A percentile compares a stretch with the other conserved stretches of the same genome.
Conservation (phyloP, 129 eudicot genomes). For the Tagetes erecta region DNA sequence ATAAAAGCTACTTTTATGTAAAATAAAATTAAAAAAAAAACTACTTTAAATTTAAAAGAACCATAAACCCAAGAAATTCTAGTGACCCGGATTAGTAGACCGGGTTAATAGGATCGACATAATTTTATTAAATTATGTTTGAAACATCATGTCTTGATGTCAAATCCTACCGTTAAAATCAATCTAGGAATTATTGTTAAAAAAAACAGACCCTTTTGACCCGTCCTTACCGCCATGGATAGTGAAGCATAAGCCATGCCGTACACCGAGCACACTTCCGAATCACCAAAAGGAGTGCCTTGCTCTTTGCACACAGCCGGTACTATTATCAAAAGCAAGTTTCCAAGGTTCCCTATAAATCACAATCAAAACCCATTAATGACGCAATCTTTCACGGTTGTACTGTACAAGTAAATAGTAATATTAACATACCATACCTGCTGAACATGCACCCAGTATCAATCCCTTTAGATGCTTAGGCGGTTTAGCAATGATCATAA, state of each 20-base stretch:
- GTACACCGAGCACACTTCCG: conserved; percentile 53
- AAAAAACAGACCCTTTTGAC: too few species aligned
- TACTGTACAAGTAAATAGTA: not conserved
- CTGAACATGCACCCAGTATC: conserved; percentile 71
- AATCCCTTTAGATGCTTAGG: conserved; percentile 76
- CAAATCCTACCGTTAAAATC: too few species aligned
- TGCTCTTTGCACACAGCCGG: conserved; percentile 92
- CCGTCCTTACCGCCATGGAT: conserved; percentile 58
- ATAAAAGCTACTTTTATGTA: too few species aligned
- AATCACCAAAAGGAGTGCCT: conserved; percentile 77
- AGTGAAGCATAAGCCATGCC: conserved; percentile 86
- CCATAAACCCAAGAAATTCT: too few species aligned
- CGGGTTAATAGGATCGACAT: too few species aligned
- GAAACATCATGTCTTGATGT: too few species aligned
- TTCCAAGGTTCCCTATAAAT: conserved; percentile 74
- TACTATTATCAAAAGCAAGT: conserved; percentile 68
- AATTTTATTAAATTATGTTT: too few species aligned
- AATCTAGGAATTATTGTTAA: too few species aligned
- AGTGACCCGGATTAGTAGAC: too few species aligned
- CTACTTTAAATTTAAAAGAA: too few species aligned
- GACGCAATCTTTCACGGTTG: not conserved
- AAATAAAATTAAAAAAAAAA: too few species aligned
- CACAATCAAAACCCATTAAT: not conserved
- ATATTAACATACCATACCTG: conserved; percentile 41
- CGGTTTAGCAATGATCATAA: conserved; percentile 57